These are phyloP conservation scores for Yarrowia sp. DNA, from an alignment of 805 yeast species.

Conservation along the genomic window DNA sequence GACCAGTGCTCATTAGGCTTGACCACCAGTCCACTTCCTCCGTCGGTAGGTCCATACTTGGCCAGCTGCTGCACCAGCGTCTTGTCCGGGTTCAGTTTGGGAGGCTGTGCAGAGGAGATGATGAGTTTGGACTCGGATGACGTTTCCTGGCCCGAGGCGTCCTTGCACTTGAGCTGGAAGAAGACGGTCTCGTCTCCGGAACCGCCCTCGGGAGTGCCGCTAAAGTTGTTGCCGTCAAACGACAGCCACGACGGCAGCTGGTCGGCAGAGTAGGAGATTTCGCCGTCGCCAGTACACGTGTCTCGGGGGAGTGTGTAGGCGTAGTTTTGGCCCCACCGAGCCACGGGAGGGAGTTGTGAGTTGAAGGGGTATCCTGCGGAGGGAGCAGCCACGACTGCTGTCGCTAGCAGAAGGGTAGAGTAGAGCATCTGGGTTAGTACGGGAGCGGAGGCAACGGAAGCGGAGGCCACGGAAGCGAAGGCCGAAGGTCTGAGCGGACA, in stretches of 20 bases:
- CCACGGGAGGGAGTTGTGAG: conserved; percentile 88
- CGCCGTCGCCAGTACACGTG: conserved; percentile 61
- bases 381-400: conserved; percentile 55
- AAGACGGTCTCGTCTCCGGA: conserved; percentile 55
- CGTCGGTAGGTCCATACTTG: conserved; percentile 76
- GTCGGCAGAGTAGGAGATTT: conserved; percentile 58
- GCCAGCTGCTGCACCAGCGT: conserved; percentile 62
- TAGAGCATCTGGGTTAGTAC: conserved; percentile 26
- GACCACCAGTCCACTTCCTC: conserved; percentile 73
- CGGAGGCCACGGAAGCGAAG: neutral
- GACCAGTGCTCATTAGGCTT: conserved; percentile 71
- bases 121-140: conserved; percentile 63
- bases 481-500: conserved; percentile 23
- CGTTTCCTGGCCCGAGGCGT: conserved; percentile 56
- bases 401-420: conserved; percentile 37
- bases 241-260: conserved; percentile 79
- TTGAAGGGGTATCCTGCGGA: conserved; percentile 76
- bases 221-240: conserved; percentile 67
- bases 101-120: conserved; percentile 64
- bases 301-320: conserved; percentile 70
- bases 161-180: conserved; percentile 69
- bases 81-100: conserved; percentile 55
- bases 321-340: conserved; percentile 69
- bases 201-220: conserved; percentile 64
- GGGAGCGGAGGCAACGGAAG: neutral